A percentile compares a stretch with the other conserved stretches of the same genome.
These are phyloP conservation scores for Podospora australis DNA, from an alignment of 495 filamentous ascomycete species.

Conservation along the genomic window DNA sequence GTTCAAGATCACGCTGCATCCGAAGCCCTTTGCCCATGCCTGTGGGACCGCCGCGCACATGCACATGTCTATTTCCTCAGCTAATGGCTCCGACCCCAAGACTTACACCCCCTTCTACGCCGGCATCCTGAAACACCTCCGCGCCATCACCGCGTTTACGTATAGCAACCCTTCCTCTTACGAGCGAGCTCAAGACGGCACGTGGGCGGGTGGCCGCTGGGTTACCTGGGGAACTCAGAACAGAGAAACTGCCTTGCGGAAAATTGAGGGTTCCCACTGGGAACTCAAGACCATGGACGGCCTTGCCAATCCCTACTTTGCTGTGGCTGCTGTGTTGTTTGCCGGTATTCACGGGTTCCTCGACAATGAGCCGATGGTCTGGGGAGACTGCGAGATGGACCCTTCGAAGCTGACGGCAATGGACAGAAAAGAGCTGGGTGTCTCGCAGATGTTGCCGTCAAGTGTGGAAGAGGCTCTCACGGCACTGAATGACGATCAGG, in stretches of 20 bases:
- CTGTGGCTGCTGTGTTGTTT: slow-evolving; percentile 57
- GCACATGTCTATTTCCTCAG: slow-evolving; percentile 57
- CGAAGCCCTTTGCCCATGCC: slow-evolving; percentile 55
- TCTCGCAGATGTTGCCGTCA: slow-evolving; percentile 46
- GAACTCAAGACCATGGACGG: slow-evolving; percentile 68
- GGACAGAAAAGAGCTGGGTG: slow-evolving; percentile 47
- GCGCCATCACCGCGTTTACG: slow-evolving; percentile 58
- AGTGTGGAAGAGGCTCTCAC: slow-evolving; percentile 48
- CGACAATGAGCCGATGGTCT: slow-evolving; percentile 36
- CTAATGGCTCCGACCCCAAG: slow-evolving; percentile 28
- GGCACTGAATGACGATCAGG: slow-evolving; percentile 40
- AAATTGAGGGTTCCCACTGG: slow-evolving; percentile 57
- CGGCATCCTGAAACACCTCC: slow-evolving; percentile 58
- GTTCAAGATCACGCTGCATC: slow-evolving; percentile 69
- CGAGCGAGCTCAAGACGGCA: slow-evolving; percentile 54
- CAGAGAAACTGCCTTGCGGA: slow-evolving; percentile 60
- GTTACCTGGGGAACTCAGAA: slow-evolving; percentile 73
- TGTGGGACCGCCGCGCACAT: slow-evolving; percentile 62
- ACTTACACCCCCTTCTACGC: slow-evolving; percentile 56
- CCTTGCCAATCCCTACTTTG: slow-evolving; percentile 66
- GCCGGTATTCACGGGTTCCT: slow-evolving; percentile 58
- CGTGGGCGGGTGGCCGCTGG: slow-evolving; percentile 72
- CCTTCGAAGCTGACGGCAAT: slow-evolving; percentile 43
- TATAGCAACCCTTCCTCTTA: slow-evolving; percentile 56
- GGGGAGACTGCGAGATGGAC: slow-evolving; percentile 54